Conservation (phyloP, 805 yeast species). For the Metschnikowia gelsemii region DNA sequence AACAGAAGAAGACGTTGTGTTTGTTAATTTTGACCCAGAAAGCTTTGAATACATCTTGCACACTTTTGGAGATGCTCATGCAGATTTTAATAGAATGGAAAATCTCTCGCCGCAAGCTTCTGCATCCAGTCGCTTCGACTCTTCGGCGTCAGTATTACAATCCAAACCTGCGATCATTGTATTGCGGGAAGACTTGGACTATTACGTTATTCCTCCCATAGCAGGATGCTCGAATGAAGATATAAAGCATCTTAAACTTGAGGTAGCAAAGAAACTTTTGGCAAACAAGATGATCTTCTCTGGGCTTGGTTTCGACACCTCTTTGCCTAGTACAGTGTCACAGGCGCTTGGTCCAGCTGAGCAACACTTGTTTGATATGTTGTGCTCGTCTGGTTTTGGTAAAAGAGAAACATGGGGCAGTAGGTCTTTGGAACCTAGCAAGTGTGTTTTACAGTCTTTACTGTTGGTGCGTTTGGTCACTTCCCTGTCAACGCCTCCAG, state of each 20-base stretch:
- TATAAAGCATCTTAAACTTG: slow-evolving; percentile 65
- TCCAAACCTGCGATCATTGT: slow-evolving; percentile 90
- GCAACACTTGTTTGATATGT: slow-evolving; percentile 91
- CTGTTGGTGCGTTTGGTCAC: slow-evolving; percentile 62
- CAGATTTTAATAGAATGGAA: slow-evolving; percentile 41
- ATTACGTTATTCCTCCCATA: slow-evolving; percentile 80
- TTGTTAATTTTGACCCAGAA: slow-evolving; percentile 80
- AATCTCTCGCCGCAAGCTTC: slow-evolving; percentile 36
- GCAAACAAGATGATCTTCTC: slow-evolving; percentile 63
- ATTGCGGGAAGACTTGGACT: slow-evolving; percentile 90
- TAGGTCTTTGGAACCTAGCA: slow-evolving; percentile 81
- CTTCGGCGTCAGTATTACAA: slow-evolving; percentile 62
- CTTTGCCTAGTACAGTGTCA: slow-evolving; percentile 31
- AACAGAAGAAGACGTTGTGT: slow-evolving; percentile 77
- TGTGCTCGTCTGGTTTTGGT: slow-evolving; percentile 82
- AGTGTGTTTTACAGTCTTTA: slow-evolving; percentile 82
- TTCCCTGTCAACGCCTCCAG: slow-evolving; percentile 35
- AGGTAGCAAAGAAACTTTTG: slow-evolving; percentile 68
- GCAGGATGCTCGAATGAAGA: slow-evolving; percentile 54
- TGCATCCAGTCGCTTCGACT: slow-evolving; percentile 21
- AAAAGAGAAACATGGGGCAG: slow-evolving; percentile 78
- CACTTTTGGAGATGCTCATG: slow-evolving; percentile 67
- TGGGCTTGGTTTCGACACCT: slow-evolving; percentile 64
- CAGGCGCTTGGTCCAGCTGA: slow-evolving; percentile 82
- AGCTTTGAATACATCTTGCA: slow-evolving; percentile 83